Evolutionary conservation across 2,329 filamentous ascomycete genomes (phyloP).

Genomic region (Fusarium devonianum): DNA sequence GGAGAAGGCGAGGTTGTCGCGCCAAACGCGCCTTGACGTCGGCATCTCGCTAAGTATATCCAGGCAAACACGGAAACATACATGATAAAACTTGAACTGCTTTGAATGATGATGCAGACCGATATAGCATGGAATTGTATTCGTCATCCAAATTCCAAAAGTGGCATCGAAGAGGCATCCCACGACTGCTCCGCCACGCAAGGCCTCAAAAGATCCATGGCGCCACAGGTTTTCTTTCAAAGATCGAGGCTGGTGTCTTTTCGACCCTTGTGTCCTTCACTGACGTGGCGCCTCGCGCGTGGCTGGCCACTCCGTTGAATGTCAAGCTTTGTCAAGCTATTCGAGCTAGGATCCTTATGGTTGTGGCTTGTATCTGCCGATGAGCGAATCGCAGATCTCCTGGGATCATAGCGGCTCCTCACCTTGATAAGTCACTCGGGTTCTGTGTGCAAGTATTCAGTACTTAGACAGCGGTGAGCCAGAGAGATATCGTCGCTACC

Average conservation of each 20-base stretch:
- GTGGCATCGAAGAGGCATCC: slow-evolving; percentile 40
- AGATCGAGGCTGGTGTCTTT: slow-evolving; percentile 51
- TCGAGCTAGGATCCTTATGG: slow-evolving; percentile 20
- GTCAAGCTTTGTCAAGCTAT: slow-evolving; percentile 27
- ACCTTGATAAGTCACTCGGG: slow-evolving; percentile 42
- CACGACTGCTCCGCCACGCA: slow-evolving; percentile 50
- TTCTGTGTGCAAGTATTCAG: slow-evolving; percentile 40
- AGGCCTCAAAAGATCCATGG: slow-evolving; percentile 29
- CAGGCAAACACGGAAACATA: slow-evolving; percentile 16
- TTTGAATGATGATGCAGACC: slow-evolving; percentile 32
- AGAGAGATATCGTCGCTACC: slow-evolving; percentile 25
- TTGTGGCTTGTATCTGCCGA: slow-evolving; percentile 33
- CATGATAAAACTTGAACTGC: slow-evolving; percentile 27
- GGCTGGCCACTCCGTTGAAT: slow-evolving; percentile 41
- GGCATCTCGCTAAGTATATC: slow-evolving; percentile 1
- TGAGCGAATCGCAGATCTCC: slow-evolving; percentile 34
- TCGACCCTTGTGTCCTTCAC: slow-evolving; percentile 25
- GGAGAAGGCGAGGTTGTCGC: no score
- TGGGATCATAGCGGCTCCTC: slow-evolving; percentile 1
- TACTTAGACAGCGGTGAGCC: slow-evolving; percentile 41
- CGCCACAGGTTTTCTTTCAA: slow-evolving; percentile 28
- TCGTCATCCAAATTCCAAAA: slow-evolving; percentile 30
- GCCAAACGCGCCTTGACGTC: slow-evolving; percentile 37
- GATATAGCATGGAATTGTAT: slow-evolving; percentile 29
- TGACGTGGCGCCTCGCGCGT: slow-evolving; percentile 54